These are phyloP conservation scores for Crepidotus variabilis DNA, from an alignment of 768 basidiomycete species.

Conservation along the genomic window DNA sequence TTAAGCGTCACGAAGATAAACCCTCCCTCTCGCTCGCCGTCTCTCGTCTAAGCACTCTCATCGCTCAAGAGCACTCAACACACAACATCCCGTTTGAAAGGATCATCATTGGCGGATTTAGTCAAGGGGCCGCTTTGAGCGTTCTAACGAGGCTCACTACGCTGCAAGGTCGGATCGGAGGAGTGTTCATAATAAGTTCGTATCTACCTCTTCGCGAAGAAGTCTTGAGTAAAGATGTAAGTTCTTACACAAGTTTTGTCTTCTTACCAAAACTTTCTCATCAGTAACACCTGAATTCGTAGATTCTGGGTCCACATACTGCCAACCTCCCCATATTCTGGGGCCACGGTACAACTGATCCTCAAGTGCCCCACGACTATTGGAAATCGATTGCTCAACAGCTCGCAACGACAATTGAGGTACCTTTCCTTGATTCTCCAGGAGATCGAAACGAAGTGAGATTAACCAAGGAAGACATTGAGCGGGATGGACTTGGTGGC, in stretches of 20 bases:
- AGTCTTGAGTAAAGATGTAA: conserved; percentile 40
- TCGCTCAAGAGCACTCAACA: conserved; percentile 52
- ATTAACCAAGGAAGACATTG: conserved; percentile 11
- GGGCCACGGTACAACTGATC: conserved; percentile 68
- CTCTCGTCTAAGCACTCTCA: conserved; percentile 48
- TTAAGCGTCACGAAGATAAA: conserved; percentile 54
- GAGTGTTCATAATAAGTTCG: conserved; percentile 56
- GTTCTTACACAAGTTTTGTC: not conserved
- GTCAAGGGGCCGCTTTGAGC: conserved; percentile 64
- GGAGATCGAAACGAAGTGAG: conserved; percentile 2
- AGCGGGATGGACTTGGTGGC: conserved; percentile 12
- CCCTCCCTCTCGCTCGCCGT: conserved; percentile 44
- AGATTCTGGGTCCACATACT: conserved; percentile 49
- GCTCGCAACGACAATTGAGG: conserved; percentile 43
- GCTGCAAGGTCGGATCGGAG: conserved; percentile 44
- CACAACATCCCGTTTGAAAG: conserved; percentile 50
- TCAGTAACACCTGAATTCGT: conserved; percentile 1
- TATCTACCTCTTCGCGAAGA: conserved; percentile 58
- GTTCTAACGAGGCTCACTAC: conserved; percentile 53
- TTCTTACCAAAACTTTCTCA: conserved; percentile 3
- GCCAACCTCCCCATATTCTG: conserved; percentile 65
- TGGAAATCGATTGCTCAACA: conserved; percentile 44
- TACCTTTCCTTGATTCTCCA: conserved; percentile 24
- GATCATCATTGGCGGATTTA: conserved; percentile 73
- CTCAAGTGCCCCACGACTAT: conserved; percentile 47